Conservation (phyloP, 1,284 basidiomycete species). For the Microbotryomycetes sp. region DNA sequence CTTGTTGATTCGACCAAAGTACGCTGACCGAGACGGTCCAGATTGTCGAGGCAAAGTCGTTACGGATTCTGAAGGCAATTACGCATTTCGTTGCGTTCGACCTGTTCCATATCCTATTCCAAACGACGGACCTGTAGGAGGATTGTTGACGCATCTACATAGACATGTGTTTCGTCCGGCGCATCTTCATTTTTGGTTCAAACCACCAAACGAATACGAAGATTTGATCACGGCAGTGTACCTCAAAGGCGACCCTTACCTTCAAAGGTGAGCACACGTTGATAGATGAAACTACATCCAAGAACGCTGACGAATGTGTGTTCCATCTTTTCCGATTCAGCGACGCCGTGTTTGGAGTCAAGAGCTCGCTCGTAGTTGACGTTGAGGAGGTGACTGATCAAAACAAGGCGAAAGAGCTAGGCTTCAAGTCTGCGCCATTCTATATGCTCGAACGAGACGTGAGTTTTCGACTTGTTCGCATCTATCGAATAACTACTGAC, state of each 20-base stretch:
- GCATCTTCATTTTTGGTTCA: constrained; percentile 67
- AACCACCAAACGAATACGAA: constrained; percentile 59
- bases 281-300: too few relatives aligned
- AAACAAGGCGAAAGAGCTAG: constrained; percentile 57
- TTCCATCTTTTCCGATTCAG: not conserved
- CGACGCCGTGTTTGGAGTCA: constrained; percentile 64
- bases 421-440: constrained; percentile 53
- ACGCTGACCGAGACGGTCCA: constrained; percentile 53
- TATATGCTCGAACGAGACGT: constrained; percentile 58
- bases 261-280: constrained; percentile 50
- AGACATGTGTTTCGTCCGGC: constrained; percentile 72
- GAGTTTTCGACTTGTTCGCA: constrained; percentile 43
- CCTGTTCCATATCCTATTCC: constrained; percentile 75
- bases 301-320: not conserved
- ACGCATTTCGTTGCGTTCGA: constrained; percentile 66
- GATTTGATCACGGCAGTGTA: constrained; percentile 68
- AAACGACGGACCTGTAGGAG: constrained; percentile 69
- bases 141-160: constrained; percentile 53
- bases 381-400: constrained; percentile 44
- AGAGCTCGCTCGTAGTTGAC: constrained; percentile 35
- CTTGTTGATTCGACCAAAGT: constrained; percentile 47
- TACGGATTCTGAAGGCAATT: constrained; percentile 59
- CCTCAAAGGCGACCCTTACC: constrained; percentile 60
- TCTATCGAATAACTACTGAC: constrained; percentile 1
- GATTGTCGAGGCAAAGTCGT: constrained; percentile 70